Evolutionary conservation across 2,329 filamentous ascomycete genomes (phyloP), one percentile per base, ranked within the genome.

Genomic region (Teratosphaeria destructans): DNA sequence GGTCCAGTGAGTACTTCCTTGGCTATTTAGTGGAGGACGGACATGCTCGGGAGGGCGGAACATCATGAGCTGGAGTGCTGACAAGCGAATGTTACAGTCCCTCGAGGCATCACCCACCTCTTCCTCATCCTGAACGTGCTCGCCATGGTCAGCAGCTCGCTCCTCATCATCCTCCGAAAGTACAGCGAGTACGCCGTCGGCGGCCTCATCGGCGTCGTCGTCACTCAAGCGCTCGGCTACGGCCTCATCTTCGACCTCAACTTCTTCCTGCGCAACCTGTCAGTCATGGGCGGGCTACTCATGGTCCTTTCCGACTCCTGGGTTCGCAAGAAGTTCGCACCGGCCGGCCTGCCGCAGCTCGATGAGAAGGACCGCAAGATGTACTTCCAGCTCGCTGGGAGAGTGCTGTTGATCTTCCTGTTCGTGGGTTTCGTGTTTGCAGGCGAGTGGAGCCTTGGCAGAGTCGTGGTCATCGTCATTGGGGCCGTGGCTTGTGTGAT

Each of bases 351-450:
- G 57, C 94, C 94, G 55, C 85, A 90, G 75, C 84, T 99, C 57
- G 94, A 97, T 73, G 94, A 99, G 82, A 97, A 97, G 85, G 94
- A 99, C 76, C 89, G 92, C 78, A 99, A 97, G 84, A 97, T 97
- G 93, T 99, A 99, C 82, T 95, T 99, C 79, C 94, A 97, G 84
- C 87, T 99, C 63, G 94, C 94, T 66, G 94, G 94, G 39, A 87
- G 94, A 68, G 90, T 99, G 39, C 82, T 99, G 65, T 82, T 99
- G 69, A 97, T 99, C 78, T 96, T 99, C 84, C 83, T 99, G 67
- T 99, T 99, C 75, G 76, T 96, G 66, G 94, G 94, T 61, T 99
- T 99, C 72, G 88, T 99, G 69, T 96, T 96, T 78, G 89, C 90
- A 60, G 94, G 94, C 67, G 82, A 92, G 70, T 99, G 94, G 94